These are phyloP conservation scores for Aspergillus pseudotamarii DNA, from an alignment of 2,329 filamentous ascomycete genomes.

Conservation along the genomic window DNA sequence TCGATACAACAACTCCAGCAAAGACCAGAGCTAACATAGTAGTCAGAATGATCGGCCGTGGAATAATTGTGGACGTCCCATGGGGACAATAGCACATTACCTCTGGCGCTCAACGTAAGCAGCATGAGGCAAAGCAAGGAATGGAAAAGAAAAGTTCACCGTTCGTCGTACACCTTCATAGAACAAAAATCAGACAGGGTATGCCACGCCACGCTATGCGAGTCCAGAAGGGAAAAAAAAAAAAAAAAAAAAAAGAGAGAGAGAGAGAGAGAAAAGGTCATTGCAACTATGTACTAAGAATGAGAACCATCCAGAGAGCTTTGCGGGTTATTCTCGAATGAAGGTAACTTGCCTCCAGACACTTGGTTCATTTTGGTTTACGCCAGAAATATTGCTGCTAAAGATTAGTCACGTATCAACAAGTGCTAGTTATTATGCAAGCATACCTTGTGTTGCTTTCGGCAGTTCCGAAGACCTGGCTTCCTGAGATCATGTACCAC, in stretches of 20 bases:
- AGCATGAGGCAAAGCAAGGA: constrained; percentile 12
- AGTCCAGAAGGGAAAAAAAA: constrained; percentile 23
- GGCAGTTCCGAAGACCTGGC: constrained; percentile 82
- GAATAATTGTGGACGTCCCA: constrained; percentile 13
- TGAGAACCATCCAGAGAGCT: constrained; percentile 14
- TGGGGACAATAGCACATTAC: constrained; percentile 9
- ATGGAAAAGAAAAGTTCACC: constrained; percentile 17
- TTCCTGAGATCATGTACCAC: constrained; percentile 86
- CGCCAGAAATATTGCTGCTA: constrained; percentile 72
- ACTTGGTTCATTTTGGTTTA: constrained; percentile 54
- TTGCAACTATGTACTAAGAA: constrained; percentile 41
- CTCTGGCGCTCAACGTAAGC: constrained; percentile 9
- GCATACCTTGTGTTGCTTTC: constrained; percentile 95
- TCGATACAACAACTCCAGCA: background rate
- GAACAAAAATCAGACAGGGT: constrained; percentile 35
- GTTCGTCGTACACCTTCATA: constrained; percentile 28
- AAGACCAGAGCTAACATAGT: constrained; percentile 3
- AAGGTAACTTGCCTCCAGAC: constrained; percentile 3
- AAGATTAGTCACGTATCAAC: constrained; percentile 23
- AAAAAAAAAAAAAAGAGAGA: constrained; percentile 7
- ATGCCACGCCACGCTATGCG: constrained; percentile 49
- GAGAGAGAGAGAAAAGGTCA: constrained; percentile 27
- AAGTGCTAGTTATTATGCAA: constrained; percentile 3
- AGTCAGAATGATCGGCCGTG: background rate
- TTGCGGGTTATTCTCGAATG: constrained; percentile 9